Evolutionary conservation across 2,329 filamentous ascomycete genomes (phyloP), one percentile per base, ranked within the genome.

Genomic region (Ascocoryne sarcoides): DNA sequence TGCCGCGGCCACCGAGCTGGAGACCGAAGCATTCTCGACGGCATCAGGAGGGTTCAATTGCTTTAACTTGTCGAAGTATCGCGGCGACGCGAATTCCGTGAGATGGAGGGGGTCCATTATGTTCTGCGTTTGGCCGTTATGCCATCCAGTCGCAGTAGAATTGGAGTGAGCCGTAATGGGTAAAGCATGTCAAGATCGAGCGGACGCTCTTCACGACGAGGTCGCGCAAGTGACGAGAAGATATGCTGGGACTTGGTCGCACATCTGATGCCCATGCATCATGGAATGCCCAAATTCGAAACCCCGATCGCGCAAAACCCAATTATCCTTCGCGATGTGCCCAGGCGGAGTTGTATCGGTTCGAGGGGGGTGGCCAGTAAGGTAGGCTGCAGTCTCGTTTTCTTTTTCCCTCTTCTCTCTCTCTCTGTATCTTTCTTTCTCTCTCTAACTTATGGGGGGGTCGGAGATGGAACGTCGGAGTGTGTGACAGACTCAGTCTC

Each of bases 11-110:
- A 42, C 21, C 7, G 42, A 16, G 17, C 44, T 31, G 2, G 42
- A 32, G 15, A 46, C 34, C 9, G 47, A 60, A 59, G 37, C 61
- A 59, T 51, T 67, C 60, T 37, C 51, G 42, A 41, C 65, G 63
- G 48, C 62, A 58, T 49, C 68, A n/a, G 32, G 15, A 5, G 16
- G 15, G 57, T 62, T 73, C 51, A 65, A 68, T 61, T 76, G 71
- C 42, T 65, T 68, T 45, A 80, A 60, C 61, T 82, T 82, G 40
- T 71, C 69, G 49, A 79, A 76, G 56, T 78, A 82, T 48, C 73
- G 73, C 60, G 74, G 67, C 32, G 77, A 82, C 46, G 75, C 77
- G 62, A 82, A 82, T 59, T 82, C 77, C 45, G 76, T 79, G 46
- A 77, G 68, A 49, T 79, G 76, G 51, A 71, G 67, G 54, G 73